Base-by-base conservation (phyloP, 805 yeast species). In the Kodamaea nitidulidarum region DNA sequence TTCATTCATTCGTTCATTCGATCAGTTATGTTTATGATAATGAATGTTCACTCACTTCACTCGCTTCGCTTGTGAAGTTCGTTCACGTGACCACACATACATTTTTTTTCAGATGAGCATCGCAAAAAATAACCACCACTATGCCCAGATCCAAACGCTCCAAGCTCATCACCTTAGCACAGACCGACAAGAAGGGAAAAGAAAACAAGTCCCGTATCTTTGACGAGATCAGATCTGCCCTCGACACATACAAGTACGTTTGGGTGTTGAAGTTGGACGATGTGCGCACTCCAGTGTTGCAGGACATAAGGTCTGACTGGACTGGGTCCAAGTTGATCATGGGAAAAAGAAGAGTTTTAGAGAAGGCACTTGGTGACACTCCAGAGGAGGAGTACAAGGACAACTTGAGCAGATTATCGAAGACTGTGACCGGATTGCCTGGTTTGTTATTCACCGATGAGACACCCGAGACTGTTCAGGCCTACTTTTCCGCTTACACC, bases 71-170 rank as follows among this genome's bases (percentile, higher is more conserved):
- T n/a, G n/a, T n/a, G n/a, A n/a, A n/a, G n/a, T n/a, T n/a, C n/a
- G n/a, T n/a, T n/a, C n/a, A 16, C 31, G 25, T 25, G 16, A 15
- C 25, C 32, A 21, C 16, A 12, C 28, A 26, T 16, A 15, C 15
- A 18, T 24, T 32, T 40, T 40, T 32, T 33, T 39, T 39, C 15
- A 42, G 61, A 55, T 56, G 61, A 56, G 61, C 52, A 49, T 49
- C 28, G 28, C 17, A 32, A 29, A 39, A 27, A 22, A 14, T 7
- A 11, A n/a, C 18, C 32, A 11, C 22, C 30, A 30, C 50, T 42
- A 91, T 91, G 98, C 97, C 98, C 46, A 87, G 95, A 76, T 88
- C 97, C 26, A 90, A 81, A 63, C 91, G 98, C 78, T 84, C 96
- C 51, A 93, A 87, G 80, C 81, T 90, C 52, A 95, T 93, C 45